Percentiles rank a stretch among this genome's conserved stretches.
Evolutionary conservation across 306 rosid genomes (phyloP).

Genomic region (Pachyrhizus erosus): DNA sequence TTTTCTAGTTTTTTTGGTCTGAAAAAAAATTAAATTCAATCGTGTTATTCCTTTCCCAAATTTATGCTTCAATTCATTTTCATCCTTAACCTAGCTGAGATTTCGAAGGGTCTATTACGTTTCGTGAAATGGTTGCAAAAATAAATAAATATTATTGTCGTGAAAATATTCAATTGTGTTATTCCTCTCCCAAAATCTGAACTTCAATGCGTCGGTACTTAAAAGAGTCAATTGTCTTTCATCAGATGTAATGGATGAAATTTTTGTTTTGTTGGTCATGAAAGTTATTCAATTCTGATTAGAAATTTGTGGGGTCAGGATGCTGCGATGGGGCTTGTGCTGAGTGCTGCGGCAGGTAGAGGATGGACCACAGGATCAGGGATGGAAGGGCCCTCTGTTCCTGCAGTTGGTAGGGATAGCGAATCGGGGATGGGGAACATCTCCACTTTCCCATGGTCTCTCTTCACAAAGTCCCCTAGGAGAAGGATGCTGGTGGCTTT

Average conservation of each 20-base stretch:
- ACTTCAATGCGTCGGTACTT: background rate
- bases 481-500: slow-evolving; percentile 94
- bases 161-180: background rate
- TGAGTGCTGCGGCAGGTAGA: slow-evolving; percentile 87
- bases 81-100: background rate
- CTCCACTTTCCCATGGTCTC: slow-evolving; percentile 98
- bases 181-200: background rate
- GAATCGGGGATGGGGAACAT: slow-evolving; percentile 65
- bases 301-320: slow-evolving; percentile 57
- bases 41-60: slow-evolving; percentile 12
- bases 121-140: background rate
- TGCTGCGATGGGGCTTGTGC: slow-evolving; percentile 93
- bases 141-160: background rate
- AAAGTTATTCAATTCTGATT: slow-evolving; percentile 8
- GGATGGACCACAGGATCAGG: slow-evolving; percentile 99
- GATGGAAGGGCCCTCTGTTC: slow-evolving; percentile 93
- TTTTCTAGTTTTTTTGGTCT: background rate
- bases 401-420: slow-evolving; percentile 63
- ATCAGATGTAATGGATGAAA: background rate
- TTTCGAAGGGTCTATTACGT: background rate
- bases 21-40: background rate
- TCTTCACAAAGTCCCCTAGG: slow-evolving; percentile 93
- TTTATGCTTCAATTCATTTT: background rate
- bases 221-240: background rate
- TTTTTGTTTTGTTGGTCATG: background rate